These are phyloP conservation scores for Saccharomycopsis sp. DNA, from an alignment of 805 yeast genomes.

Conservation along the genomic window DNA sequence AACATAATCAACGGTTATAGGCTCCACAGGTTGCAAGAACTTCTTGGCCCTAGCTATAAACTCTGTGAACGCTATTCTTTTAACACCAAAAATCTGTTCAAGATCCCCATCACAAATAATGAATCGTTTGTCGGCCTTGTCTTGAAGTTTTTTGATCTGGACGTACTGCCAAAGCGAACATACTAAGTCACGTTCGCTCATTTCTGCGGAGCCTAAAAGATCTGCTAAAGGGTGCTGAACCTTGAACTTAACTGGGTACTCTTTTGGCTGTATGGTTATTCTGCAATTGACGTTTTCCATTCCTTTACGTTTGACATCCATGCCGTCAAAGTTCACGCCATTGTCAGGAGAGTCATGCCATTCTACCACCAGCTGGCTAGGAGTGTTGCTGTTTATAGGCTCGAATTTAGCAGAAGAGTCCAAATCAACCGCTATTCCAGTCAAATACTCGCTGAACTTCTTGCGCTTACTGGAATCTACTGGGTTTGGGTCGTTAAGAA, in stretches of 20 bases:
- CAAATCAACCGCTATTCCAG: constrained; percentile 80
- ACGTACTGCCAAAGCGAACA: constrained; percentile 76
- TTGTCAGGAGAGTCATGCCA: constrained; percentile 70
- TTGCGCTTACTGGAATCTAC: constrained; percentile 44
- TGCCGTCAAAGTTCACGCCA: constrained; percentile 69
- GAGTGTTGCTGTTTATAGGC: constrained; percentile 23
- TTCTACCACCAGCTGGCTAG: constrained; percentile 46
- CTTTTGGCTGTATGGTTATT: constrained; percentile 76
- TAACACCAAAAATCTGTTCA: constrained; percentile 38
- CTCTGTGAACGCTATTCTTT: constrained; percentile 53
- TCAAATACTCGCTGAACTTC: constrained; percentile 72
- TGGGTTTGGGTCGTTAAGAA: constrained; percentile 46
- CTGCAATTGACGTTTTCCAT: constrained; percentile 54
- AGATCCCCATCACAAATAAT: constrained; percentile 45
- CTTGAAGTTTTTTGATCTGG: constrained; percentile 58
- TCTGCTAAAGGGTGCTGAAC: constrained; percentile 61
- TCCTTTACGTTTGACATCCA: constrained; percentile 82
- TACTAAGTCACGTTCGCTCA: constrained; percentile 80
- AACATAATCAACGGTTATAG: constrained; percentile 68
- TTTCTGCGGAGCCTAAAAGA: constrained; percentile 68
- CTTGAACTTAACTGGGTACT: constrained; percentile 58
- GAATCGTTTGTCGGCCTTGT: constrained; percentile 46
- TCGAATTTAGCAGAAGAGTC: constrained; percentile 24
- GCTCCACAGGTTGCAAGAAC: constrained; percentile 71
- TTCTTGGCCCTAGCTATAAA: constrained; percentile 61